Evolutionary conservation across 192 early-diverging fungal genomes (phyloP).

Genomic region (Backusella morwellensis): DNA sequence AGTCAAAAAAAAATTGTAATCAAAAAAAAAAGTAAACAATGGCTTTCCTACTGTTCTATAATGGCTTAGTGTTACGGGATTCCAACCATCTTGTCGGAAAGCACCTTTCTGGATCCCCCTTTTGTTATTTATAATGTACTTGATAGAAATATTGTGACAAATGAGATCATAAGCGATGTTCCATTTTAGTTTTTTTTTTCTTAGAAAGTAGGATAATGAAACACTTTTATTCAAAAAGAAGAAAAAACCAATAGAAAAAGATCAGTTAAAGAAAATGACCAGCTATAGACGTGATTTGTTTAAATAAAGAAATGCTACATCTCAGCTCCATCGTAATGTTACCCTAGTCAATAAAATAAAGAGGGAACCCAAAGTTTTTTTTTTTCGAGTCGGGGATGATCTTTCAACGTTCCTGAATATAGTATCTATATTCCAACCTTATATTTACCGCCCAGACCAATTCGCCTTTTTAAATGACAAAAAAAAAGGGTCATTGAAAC

Average conservation of each 20-base stretch:
- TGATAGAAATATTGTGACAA: not conserved
- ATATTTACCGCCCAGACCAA: not conserved
- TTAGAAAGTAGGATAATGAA: not conserved
- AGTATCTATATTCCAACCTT: not conserved
- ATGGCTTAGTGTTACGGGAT: not conserved
- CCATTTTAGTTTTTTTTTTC: not conserved
- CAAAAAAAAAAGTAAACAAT: not conserved
- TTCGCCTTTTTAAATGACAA: not conserved
- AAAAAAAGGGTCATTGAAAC: no score
- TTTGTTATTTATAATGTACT: not conserved
- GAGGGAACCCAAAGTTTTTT: not conserved
- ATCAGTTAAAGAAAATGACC: no score
- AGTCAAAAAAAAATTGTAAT: not conserved
- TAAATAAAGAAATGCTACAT: not conserved
- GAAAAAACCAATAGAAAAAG: not conserved
- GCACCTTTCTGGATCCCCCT: not conserved
- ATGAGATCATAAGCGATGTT: not conserved
- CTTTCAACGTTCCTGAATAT: not conserved
- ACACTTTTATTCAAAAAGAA: not conserved
- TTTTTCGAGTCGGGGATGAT: not conserved
- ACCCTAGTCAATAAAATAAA: no score
- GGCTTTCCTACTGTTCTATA: not conserved
- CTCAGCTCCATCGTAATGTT: no score
- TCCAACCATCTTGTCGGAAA: not conserved
- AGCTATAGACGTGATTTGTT: not conserved